Conservation (phyloP, 768 basidiomycete species). For the Boletus pseudo-olivaceus region DNA sequence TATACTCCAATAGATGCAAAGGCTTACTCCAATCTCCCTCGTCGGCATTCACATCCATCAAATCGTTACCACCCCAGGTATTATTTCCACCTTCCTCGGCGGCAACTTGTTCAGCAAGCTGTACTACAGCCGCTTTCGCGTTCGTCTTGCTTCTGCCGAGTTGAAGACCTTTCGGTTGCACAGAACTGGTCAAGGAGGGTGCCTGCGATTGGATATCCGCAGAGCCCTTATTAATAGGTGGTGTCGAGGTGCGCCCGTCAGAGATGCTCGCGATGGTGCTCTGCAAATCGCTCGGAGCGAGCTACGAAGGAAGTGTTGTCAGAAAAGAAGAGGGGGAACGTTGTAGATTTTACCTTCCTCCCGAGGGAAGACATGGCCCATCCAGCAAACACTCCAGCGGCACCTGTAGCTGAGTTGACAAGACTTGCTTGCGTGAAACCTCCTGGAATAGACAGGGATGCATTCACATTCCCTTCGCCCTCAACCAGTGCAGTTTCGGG, state of each 20-base stretch:
- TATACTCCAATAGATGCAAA: not conserved
- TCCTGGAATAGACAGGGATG: conserved; percentile 28
- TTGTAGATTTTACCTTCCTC: conserved; percentile 55
- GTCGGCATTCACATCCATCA: conserved; percentile 94
- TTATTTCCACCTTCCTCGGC: conserved; percentile 38
- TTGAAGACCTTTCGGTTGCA: conserved; percentile 61
- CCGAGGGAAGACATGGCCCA: conserved; percentile 94
- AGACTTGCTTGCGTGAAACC: conserved; percentile 38
- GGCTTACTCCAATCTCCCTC: conserved; percentile 90
- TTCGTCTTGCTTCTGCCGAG: conserved; percentile 57
- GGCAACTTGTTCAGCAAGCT: conserved; percentile 56
- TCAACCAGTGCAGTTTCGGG: conserved; percentile 51
- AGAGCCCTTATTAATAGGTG: conserved; percentile 19
- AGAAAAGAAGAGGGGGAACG: not conserved
- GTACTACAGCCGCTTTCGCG: conserved; percentile 43
- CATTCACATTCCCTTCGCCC: conserved; percentile 33
- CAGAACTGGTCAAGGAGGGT: conserved; percentile 15
- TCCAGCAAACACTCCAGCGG: conserved; percentile 87
- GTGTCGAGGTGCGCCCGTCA: conserved; percentile 44
- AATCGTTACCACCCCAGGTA: conserved; percentile 72
- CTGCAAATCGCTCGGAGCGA: conserved; percentile 70
- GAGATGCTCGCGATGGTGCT: conserved; percentile 49
- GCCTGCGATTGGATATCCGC: not conserved
- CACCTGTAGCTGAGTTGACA: conserved; percentile 85
- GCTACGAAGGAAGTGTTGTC: conserved; percentile 35